Base-by-base conservation (phyloP, 495 filamentous ascomycete species). In the Aspergillus sclerotiicarbonarius region DNA sequence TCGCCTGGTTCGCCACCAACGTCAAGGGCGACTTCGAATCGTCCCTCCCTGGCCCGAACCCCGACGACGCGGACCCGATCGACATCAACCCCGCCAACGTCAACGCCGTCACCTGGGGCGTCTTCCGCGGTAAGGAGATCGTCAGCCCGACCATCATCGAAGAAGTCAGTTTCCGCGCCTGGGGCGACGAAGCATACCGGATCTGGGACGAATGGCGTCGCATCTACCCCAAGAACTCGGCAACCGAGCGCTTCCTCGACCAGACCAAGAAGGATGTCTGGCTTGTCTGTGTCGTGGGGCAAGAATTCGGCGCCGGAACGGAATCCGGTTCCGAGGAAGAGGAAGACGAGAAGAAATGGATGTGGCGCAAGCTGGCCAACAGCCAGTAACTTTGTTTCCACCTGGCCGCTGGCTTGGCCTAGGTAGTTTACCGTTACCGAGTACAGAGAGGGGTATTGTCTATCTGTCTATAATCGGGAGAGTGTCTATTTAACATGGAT, bases 81-180 rank as follows among this genome's bases (percentile, higher is more conserved):
- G 68, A 75, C n/a, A 65, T 73, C 20, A 72, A 70, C 67, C 67
- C 69, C 13, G 80, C 81, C 37, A 79, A 83, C 18, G 91, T 95
- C 39, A 96, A 98, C 67, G 90, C 95, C 1, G 94, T 98, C 3
- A 98, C 94, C 3, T 98, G 94, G 94, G 94, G 94, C 33, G 88
- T 89, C 12, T 98, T 98, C 72, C 88, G 89, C 2, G 92, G 91
- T 18, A 97, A 97, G 73, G 94, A 98, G 77, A 98, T 98, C 62
- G 83, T 95, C 63, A 96, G 94, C 15, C 94, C 94, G 19, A 98
- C 94, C 18, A 98, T 98, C 69, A 96, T 98, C 60, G 94, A 98
- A 71, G 88, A 94, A 61, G 90, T 96, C 54, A 93, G 89, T 67
- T 98, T 98, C 82, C 81, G 86, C 46, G 91, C 92, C 25, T 98